Base-by-base conservation (phyloP, 2,329 filamentous ascomycete species). In the Mycocentrospora acerina region DNA sequence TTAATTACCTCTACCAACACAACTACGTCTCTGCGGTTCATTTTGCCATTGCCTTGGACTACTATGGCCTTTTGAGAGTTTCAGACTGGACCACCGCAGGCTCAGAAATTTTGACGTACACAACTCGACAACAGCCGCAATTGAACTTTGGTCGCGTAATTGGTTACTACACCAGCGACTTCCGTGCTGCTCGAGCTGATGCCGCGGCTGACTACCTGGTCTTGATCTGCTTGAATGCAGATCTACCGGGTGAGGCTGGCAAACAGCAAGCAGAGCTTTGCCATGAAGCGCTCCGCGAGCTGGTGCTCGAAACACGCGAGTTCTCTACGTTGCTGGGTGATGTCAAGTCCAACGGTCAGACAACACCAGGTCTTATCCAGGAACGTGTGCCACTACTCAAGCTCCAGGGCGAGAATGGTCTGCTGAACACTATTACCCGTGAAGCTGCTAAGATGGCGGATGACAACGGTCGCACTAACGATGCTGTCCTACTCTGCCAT, bases 241-340 rank as follows among this genome's bases (percentile, higher is more conserved):
- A 96, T 64, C 75, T 94, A 29, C 80, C 78, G 17, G 86, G 85
- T 14, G 80, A 87, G 40, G 75, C 84, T 5, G 90, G 89, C 40
- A 82, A 80, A 44, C 83, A 85, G 29, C 91, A 95, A 62, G 80
- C 83, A 36, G 81, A 80, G 32, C 80, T 96, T 25, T 97, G 91
- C 68, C 89, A 96, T 67, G 89, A 95, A 67, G 91, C 90, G 6
- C 75, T 98, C 40, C 87, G 90, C 24, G 93, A 97, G 68, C 82
- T 97, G 39, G 90, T 96, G 17, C 77, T 98, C n/a, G 93, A 98
- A 71, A 95, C 90, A 14, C 83, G 91, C 51, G 93, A 98, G 62
- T 98, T 97, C 68, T 91, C 90, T 59, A 87, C 89, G 59, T 75
- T 98, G 11, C 82, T 98, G 32, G 93, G 94, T 36, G 94, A 98